These are phyloP conservation scores for Mrakia blollopis DNA, from an alignment of 768 basidiomycete genomes.

Conservation along the genomic window DNA sequence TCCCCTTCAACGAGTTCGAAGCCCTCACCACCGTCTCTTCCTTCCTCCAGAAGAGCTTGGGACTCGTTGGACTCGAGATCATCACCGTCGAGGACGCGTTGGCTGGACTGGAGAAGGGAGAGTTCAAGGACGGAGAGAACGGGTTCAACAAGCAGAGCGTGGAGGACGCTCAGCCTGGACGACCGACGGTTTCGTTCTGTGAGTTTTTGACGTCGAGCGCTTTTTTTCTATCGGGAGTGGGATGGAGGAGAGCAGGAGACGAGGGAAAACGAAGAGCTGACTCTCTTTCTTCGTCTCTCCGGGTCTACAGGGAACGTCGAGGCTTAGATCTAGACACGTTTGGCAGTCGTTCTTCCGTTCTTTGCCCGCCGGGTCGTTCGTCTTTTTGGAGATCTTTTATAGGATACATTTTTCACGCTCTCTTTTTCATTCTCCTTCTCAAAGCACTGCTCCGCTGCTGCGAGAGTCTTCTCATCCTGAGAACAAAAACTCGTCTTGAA, in stretches of 20 bases:
- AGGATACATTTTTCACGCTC: background rate
- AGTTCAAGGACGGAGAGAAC: conserved; percentile 22
- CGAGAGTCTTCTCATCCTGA: too few relatives aligned
- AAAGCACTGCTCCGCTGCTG: too few relatives aligned
- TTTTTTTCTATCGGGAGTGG: too few relatives aligned
- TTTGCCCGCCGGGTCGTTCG: background rate
- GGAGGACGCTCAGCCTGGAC: conserved; percentile 30
- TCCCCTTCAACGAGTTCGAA: conserved; percentile 76
- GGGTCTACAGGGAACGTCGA: conserved; percentile 2
- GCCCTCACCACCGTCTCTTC: conserved; percentile 66
- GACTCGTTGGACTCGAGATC: conserved; percentile 24
- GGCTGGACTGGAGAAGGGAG: conserved; percentile 5
- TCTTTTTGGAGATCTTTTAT: background rate
- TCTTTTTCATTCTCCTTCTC: too few relatives aligned
- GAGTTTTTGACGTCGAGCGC: background rate
- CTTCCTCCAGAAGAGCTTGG: conserved; percentile 58
- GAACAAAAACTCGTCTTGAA: too few relatives aligned
- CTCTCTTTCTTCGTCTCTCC: background rate
- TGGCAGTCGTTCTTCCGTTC: too few relatives aligned
- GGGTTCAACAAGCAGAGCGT: conserved; percentile 9
- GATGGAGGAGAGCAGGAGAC: too few relatives aligned
- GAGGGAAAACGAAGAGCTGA: background rate
- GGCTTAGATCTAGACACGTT: background rate
- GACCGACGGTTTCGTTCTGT: conserved; percentile 26
- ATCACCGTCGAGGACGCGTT: conserved; percentile 19